Evolutionary conservation across 306 rosid genomes (phyloP).

Genomic region (Lagenaria siceraria): DNA sequence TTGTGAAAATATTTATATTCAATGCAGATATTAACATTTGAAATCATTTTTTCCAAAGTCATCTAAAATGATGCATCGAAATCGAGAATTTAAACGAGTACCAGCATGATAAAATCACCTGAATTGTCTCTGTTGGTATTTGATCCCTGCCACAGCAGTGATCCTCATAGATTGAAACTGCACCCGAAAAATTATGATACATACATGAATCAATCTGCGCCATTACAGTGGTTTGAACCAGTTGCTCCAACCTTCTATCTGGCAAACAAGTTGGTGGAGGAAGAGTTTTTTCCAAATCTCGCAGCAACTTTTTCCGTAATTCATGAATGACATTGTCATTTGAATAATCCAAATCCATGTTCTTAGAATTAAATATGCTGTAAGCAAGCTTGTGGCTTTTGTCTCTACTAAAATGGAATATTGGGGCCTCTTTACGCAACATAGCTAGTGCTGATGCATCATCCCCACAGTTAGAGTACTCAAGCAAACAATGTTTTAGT

Average conservation of each 20-base stretch:
- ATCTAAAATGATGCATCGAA: neutral
- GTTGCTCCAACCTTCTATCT: constrained; percentile 58
- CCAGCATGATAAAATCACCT: constrained; percentile 35
- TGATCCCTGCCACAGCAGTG: constrained; percentile 60
- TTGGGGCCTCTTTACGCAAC: constrained; percentile 45
- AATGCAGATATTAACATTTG: neutral
- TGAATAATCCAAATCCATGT: constrained; percentile 21
- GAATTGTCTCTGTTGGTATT: constrained; percentile 64
- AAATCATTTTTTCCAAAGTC: neutral
- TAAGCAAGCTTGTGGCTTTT: constrained; percentile 50
- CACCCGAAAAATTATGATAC: constrained; percentile 44
- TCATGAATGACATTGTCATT: constrained; percentile 26
- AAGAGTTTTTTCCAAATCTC: constrained; percentile 51
- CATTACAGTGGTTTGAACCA: constrained; percentile 53
- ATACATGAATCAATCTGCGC: constrained; percentile 60
- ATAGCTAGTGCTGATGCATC: constrained; percentile 47
- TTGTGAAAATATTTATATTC: neutral
- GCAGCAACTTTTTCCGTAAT: constrained; percentile 28
- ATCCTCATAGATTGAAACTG: constrained; percentile 59
- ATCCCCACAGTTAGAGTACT: constrained; percentile 48
- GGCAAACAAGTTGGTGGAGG: constrained; percentile 55
- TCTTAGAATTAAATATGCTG: constrained; percentile 30
- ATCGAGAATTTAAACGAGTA: neutral
- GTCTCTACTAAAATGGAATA: constrained; percentile 30
- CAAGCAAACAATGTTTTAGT: constrained; percentile 47